These are phyloP conservation scores for Penicillium sp. DNA, from an alignment of 2,329 filamentous ascomycete genomes.

Conservation along the genomic window DNA sequence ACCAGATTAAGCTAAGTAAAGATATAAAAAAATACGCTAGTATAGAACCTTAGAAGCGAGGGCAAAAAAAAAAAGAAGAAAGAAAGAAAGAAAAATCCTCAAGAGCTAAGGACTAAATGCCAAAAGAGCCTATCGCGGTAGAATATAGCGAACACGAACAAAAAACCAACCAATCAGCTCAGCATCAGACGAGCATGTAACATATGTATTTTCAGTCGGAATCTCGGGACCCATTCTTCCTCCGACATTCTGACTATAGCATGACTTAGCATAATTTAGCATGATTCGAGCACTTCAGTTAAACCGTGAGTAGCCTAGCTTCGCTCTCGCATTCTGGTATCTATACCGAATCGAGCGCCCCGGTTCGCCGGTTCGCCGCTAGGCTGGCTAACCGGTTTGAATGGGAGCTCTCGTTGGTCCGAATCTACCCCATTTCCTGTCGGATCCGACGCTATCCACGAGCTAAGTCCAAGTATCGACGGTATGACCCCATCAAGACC, in stretches of 20 bases:
- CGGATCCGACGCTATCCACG: conserved; percentile 1
- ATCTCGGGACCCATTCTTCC: conserved; percentile 9
- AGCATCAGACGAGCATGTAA: too few species aligned
- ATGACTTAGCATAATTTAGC: not conserved
- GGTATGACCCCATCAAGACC: not conserved
- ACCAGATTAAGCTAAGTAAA: too few species aligned
- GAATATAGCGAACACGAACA: not conserved
- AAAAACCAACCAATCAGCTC: conserved; percentile 3
- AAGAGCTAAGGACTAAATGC: too few species aligned
- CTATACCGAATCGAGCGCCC: not conserved
- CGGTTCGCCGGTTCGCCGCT: not conserved
- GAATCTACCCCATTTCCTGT: not conserved
- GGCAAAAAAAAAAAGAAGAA: not conserved
- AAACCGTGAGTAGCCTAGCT: not conserved
- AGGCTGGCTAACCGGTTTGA: not conserved
- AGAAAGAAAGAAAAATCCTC: not conserved
- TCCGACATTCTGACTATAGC: conserved; percentile 4
- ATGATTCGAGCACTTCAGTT: not conserved
- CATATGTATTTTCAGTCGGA: conserved; percentile 2
- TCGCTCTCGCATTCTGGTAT: not conserved
- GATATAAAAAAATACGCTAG: too few species aligned
- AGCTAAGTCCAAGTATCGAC: conserved; percentile 1
- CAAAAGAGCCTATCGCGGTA: not conserved
- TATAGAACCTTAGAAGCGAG: not conserved
- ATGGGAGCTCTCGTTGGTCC: not conserved